Evolutionary conservation across 2,329 filamentous ascomycete genomes (phyloP).

Genomic region (Trichoderma gracile): DNA sequence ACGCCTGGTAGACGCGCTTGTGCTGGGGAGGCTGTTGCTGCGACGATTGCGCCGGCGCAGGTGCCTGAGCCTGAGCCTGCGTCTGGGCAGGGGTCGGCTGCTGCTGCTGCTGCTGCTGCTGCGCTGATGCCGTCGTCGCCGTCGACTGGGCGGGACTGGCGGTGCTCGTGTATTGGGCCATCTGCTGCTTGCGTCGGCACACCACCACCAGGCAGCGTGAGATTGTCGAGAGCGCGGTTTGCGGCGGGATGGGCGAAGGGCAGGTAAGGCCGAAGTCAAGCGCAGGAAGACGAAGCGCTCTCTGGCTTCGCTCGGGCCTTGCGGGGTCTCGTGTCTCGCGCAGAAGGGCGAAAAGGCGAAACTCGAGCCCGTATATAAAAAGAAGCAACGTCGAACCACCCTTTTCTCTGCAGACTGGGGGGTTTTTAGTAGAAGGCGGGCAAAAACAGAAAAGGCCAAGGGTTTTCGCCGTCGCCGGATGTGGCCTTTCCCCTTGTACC

Average conservation of each 20-base stretch:
- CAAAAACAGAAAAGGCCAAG: neutral
- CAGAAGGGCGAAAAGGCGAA: neutral
- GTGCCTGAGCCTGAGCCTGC: neutral
- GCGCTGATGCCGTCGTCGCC: constrained; percentile 28
- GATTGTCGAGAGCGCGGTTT: constrained; percentile 36
- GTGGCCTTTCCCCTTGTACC: neutral
- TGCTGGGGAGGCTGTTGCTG: constrained; percentile 43
- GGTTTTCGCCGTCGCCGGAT: neutral
- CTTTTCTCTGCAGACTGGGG: neutral
- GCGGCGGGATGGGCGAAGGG: constrained; percentile 39
- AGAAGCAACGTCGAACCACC: neutral
- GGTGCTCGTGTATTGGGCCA: constrained; percentile 31
- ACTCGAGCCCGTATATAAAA: constrained; percentile 9
- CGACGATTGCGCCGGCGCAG: neutral
- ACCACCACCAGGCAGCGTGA: constrained; percentile 4
- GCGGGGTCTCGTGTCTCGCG: constrained; percentile 20
- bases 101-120: constrained; percentile 28
- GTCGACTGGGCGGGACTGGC: constrained; percentile 30
- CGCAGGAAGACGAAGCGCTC: constrained; percentile 8
- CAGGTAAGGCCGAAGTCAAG: constrained; percentile 29
- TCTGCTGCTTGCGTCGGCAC: constrained; percentile 16
- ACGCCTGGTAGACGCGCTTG: constrained; percentile 64
- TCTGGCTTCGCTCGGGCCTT: neutral
- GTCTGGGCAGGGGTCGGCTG: constrained; percentile 27
- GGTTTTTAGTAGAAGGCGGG: too few relatives aligned